Evolutionary conservation across 2,329 filamentous ascomycete genomes (phyloP), one percentile per base, ranked within the genome.

Genomic region (Trichoderma lentiforme): DNA sequence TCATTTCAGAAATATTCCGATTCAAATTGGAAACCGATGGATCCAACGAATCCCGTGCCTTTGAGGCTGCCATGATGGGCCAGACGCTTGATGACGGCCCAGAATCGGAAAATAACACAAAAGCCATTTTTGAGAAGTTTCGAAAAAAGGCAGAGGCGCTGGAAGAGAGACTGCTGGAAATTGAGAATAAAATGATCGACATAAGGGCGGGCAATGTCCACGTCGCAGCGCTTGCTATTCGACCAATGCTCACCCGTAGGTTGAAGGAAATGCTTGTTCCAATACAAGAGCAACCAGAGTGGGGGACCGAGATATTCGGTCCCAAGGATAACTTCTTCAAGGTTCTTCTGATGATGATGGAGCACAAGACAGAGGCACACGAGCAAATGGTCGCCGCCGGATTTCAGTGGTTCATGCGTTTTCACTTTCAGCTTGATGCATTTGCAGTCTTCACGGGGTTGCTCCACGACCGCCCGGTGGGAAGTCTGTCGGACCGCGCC

Each of bases 291-390:
- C 83, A 84, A 57, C 81, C 84, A 0, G 86, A 87, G 74, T 86
- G 83, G 80, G 84, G 83, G 9, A 84, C 81, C 2, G 87, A 89
- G 74, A 82, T 87, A 9, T 81, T 83, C 39, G 83, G 82, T 24
- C 79, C 82, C 24, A 83, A 84, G 60, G 87, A 89, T 76, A 86
- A 87, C 69, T 79, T 89, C 8, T 89, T 90, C 81, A 86, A 86
- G 75, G 80, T 89, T 15, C 82, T 87, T 1, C 75, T 90, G 26
- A 81, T 83, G 56, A 81, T 84, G 32, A 81, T 84, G 21, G 86
- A 88, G 74, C 83, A 86, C 73, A 84, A 84, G 69, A 77, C 84
- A 11, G 79, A 80, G 9, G 79, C 85, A 14, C 86, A 87, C 74
- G 77, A 82, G 30, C 76, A 81, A 2, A 80, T 85, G 74, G 78